Conservation (phyloP, 108 stramenopile species). For the Conticribra guillardii region DNA sequence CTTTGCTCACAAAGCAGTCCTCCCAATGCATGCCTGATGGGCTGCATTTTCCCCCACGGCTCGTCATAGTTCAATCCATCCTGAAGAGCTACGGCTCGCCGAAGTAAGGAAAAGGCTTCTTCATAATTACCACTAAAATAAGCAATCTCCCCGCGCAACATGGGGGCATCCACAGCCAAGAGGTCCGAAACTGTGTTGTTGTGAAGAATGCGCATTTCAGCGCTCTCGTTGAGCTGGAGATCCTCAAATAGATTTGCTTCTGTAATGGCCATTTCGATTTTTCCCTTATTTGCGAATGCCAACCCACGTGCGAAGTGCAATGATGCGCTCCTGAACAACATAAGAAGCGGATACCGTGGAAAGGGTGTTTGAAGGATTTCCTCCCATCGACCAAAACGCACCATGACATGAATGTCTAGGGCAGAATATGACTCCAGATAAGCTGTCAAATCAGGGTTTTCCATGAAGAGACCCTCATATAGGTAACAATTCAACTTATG, state of each 20-base stretch:
- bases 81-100: slow-evolving; percentile 73
- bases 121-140: slow-evolving; percentile 73
- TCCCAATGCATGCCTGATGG: slow-evolving; percentile 86
- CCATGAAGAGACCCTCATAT: slow-evolving; percentile 68
- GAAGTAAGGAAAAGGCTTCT: slow-evolving; percentile 73
- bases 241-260: slow-evolving; percentile 71
- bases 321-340: slow-evolving; percentile 77
- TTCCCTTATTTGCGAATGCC: slow-evolving; percentile 67
- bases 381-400: slow-evolving; percentile 88
- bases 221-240: slow-evolving; percentile 64
- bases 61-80: slow-evolving; percentile 87
- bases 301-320: slow-evolving; percentile 70
- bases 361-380: slow-evolving; percentile 62
- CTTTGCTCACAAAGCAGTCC: slow-evolving; percentile 79
- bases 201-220: slow-evolving; percentile 75
- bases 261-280: slow-evolving; percentile 55
- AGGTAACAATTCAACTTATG: slow-evolving; percentile 57
- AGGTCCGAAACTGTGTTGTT: slow-evolving; percentile 76
- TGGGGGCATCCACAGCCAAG: slow-evolving; percentile 77
- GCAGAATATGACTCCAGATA: slow-evolving; percentile 86
- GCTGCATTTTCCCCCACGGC: slow-evolving; percentile 94
- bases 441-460: slow-evolving; percentile 70
- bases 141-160: slow-evolving; percentile 88
- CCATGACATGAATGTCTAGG: slow-evolving; percentile 80
- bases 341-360: slow-evolving; percentile 69